Base-by-base conservation (phyloP, 2,329 filamentous ascomycete species). In the Fusarium avenaceum region DNA sequence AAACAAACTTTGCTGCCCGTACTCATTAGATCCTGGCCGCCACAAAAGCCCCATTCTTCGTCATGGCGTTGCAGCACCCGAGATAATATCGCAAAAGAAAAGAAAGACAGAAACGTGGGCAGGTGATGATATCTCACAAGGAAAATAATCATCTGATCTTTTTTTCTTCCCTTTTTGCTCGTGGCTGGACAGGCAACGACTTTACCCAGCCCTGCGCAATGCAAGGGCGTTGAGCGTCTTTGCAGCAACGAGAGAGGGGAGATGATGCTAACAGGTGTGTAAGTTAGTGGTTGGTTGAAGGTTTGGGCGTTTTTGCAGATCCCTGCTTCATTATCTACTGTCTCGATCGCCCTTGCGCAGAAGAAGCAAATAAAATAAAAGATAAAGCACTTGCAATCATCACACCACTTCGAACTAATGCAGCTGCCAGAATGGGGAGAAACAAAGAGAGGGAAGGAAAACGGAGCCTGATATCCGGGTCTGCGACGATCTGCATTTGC, bases 301-400 rank as follows among this genome's bases (percentile, higher is more conserved):
- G 35, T 33, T 3, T 22, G 24, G 62, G 38, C 32, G 30, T 6
- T 42, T 42, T 47, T 33, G 65, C 26, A 46, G 50, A 68, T 69
- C 56, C 24, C 51, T 69, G 47, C 65, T 33, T 24, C 4, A 8
- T 38, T 17, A 32, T 11, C 33, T 14, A 24, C 20, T 60, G 62
- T 65, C 61, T 64, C 24, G 61, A 19, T 7, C 38, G 20, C 53
- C 67, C 67, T 70, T 70, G 60, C 55, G 47, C 42, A 35, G n/a
- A 30, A 69, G 39, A 44, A 59, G 47, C 48, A 64, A 49, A 54
- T 30, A 24, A 28, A 33, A 15, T 6, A 33, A 33, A 15, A 33
- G 30, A 30, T 13, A 30, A 14, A 33, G 30, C 30, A 33, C 17
- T 38, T 17, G 33, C 8, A n/a, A 38, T 38, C 4, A 38, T 38